Conservation (phyloP, 2,329 filamentous ascomycete species). For the Fusarium equiseti region DNA sequence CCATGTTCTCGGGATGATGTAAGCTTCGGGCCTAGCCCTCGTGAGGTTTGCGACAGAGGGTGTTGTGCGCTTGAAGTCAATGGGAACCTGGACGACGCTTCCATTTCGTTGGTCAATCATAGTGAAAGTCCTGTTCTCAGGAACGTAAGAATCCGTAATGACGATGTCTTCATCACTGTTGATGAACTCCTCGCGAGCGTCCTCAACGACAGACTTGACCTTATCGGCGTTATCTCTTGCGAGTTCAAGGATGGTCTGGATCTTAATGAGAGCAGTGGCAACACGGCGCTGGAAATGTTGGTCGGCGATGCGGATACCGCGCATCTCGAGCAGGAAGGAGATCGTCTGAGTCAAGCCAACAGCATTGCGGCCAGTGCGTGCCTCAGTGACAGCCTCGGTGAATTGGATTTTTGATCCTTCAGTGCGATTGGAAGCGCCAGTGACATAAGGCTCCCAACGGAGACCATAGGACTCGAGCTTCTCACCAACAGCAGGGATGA, state of each 20-base stretch:
- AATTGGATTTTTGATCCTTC: conserved; percentile 3
- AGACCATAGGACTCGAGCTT: not conserved
- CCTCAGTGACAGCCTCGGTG: conserved; percentile 16
- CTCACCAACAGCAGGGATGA: conserved; percentile 8
- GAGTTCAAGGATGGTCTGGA: conserved; percentile 19
- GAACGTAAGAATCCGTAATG: not conserved
- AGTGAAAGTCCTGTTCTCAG: conserved; percentile 7
- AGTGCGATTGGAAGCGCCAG: conserved; percentile 4
- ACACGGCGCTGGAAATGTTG: conserved; percentile 29
- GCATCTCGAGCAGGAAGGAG: conserved; percentile 11
- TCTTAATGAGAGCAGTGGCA: conserved; percentile 8
- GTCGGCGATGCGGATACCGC: conserved; percentile 12
- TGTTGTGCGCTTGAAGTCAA: conserved; percentile 17
- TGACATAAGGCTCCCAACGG: conserved; percentile 18
- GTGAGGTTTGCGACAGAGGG: conserved; percentile 21
- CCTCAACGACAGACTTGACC: conserved; percentile 9
- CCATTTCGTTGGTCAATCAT: conserved; percentile 19
- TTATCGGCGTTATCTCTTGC: not conserved
- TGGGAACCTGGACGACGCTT: not conserved
- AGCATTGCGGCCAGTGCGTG: conserved; percentile 8
- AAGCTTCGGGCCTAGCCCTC: conserved; percentile 5
- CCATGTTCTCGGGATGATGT: conserved; percentile 15
- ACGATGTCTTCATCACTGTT: conserved; percentile 16
- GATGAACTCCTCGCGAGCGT: conserved; percentile 11
- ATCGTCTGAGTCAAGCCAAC: conserved; percentile 12